These are phyloP conservation scores for Jamesozyma spencerorum DNA, from an alignment of 805 yeast species.

Conservation along the genomic window DNA sequence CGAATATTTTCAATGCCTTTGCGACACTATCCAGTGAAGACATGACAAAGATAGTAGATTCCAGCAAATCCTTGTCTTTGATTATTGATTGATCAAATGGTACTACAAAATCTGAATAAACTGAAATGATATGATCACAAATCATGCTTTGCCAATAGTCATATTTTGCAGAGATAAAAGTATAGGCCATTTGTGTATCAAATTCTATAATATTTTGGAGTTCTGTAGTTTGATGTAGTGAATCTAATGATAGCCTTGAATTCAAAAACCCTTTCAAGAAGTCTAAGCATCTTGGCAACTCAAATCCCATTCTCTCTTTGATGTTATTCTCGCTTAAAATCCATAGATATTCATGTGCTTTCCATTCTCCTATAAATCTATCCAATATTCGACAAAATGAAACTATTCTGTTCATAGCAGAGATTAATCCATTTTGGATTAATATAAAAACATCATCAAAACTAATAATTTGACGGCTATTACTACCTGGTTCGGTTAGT, in stretches of 20 bases:
- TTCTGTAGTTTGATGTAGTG: background rate
- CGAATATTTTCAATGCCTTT: constrained; percentile 33
- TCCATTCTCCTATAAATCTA: background rate
- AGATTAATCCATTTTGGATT: background rate
- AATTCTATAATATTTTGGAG: constrained; percentile 18
- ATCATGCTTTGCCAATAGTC: constrained; percentile 49
- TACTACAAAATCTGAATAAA: constrained; percentile 27
- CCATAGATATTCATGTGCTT: constrained; percentile 6
- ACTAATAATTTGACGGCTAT: background rate
- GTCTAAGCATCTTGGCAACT: constrained; percentile 2
- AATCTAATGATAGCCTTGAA: background rate
- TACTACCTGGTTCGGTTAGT: background rate
- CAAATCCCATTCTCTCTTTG: background rate
- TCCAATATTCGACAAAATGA: background rate
- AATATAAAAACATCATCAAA: background rate
- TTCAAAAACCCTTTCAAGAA: constrained; percentile 3
- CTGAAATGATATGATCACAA: constrained; percentile 33
- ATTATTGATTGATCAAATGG: constrained; percentile 28
- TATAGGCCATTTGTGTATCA: constrained; percentile 45
- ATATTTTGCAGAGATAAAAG: constrained; percentile 43
- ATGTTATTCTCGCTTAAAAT: constrained; percentile 6
- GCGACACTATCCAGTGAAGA: constrained; percentile 34
- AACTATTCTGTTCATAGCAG: background rate
- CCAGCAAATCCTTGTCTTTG: background rate
- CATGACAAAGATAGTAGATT: constrained; percentile 26